A percentile compares a stretch with the other conserved stretches of the same genome.
phyloP scores from a whole-genome alignment of 495 filamentous ascomycete genomes.

The Neurospora cerealis region DNA sequence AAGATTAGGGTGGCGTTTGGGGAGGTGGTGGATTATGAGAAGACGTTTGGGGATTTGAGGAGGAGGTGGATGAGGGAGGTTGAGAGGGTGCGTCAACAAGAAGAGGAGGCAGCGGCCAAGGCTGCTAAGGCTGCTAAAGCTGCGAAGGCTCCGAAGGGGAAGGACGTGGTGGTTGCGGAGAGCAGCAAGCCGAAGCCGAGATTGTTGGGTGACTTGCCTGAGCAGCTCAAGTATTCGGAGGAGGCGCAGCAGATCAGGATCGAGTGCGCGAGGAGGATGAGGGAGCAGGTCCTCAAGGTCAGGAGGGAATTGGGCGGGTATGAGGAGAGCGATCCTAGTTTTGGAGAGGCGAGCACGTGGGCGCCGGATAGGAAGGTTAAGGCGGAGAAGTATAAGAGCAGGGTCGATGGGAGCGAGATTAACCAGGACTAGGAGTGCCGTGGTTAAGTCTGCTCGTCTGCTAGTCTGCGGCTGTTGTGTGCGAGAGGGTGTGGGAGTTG shows the following conservation, averaged over 20 bases:
- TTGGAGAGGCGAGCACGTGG: constrained; percentile 42
- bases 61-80: constrained; percentile 58
- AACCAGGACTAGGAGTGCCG: constrained; percentile 23
- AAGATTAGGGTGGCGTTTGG: constrained; percentile 67
- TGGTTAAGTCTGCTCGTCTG: background rate
- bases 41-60: constrained; percentile 56
- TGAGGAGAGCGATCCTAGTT: constrained; percentile 59
- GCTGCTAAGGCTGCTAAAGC: constrained; percentile 27
- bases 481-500: background rate
- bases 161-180: background rate
- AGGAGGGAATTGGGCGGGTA: constrained; percentile 53
- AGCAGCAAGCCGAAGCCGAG: background rate
- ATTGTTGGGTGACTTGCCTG: background rate
- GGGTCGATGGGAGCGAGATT: constrained; percentile 37
- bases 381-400: constrained; percentile 34
- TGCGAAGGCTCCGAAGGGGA: background rate
- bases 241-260: constrained; percentile 72
- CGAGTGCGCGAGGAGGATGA: constrained; percentile 68
- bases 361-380: constrained; percentile 14
- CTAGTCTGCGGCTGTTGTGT: background rate
- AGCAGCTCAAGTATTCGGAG: constrained; percentile 48
- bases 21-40: constrained; percentile 48
- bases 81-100: constrained; percentile 1
- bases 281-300: constrained; percentile 71
- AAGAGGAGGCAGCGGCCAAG: background rate